phyloP scores from a whole-genome alignment of 1,139 yeast genomes.

The Pneumocystis wakefieldiae region DNA sequence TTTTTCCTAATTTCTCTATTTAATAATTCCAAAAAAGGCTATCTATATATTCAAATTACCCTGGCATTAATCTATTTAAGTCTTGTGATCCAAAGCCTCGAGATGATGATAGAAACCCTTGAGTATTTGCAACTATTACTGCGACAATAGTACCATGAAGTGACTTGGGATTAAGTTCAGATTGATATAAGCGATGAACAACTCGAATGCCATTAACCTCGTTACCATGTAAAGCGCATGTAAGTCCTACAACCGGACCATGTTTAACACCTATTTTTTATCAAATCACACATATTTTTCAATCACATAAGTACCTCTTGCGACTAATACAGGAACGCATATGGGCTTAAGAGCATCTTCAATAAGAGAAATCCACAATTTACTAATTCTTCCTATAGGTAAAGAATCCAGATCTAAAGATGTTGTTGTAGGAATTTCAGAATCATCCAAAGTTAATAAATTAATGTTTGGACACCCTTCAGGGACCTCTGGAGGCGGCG shows the following conservation, averaged over 20 bases:
- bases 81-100: constrained; percentile 1
- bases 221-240: constrained; percentile 1
- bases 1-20: background rate
- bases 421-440: background rate
- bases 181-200: constrained; percentile 1
- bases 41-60: background rate
- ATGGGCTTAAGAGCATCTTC: constrained; percentile 2
- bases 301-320: background rate
- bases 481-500: background rate
- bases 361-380: constrained; percentile 1
- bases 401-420: background rate
- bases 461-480: background rate
- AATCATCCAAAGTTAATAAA: background rate
- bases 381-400: constrained; percentile 1
- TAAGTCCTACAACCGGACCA: constrained; percentile 1
- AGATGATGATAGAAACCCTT: constrained; percentile 1
- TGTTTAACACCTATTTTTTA: background rate
- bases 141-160: constrained; percentile 3
- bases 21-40: background rate
- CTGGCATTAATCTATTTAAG: constrained; percentile 2
- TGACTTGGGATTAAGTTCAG: background rate
- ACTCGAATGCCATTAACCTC: constrained; percentile 2
- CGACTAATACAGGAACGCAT: constrained; percentile 1
- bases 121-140: background rate
- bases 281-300: background rate